phyloP scores from a whole-genome alignment of 2,329 filamentous ascomycete species.

The Madurella fahalii region DNA sequence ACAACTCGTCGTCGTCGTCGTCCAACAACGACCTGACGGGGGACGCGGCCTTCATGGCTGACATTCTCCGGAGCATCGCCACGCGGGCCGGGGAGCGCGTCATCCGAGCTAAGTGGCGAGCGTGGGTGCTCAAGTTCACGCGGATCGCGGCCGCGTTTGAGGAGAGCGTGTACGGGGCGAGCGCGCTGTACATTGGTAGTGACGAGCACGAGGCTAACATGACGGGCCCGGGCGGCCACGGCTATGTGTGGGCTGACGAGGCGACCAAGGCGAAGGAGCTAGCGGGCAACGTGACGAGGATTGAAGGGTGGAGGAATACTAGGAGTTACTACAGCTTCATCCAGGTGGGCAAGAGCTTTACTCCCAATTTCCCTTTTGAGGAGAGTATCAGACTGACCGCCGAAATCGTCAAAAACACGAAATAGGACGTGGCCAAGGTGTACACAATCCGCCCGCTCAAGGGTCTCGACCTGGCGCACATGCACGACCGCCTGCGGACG shows the following conservation, averaged over 20 bases:
- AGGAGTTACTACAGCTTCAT: constrained; percentile 95
- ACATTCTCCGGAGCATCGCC: constrained; percentile 76
- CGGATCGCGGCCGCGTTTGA: constrained; percentile 91
- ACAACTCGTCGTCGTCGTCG: constrained; percentile 34
- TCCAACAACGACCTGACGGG: constrained; percentile 65
- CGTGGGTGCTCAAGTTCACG: constrained; percentile 92
- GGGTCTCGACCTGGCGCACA: constrained; percentile 81
- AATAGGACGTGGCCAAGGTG: constrained; percentile 60
- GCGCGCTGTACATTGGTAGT: constrained; percentile 78
- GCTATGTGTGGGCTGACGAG: constrained; percentile 93
- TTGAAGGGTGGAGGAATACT: constrained; percentile 96
- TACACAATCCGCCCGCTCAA: constrained; percentile 66
- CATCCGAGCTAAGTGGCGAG: constrained; percentile 86
- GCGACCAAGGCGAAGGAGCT: constrained; percentile 76
- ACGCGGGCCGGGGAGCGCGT: constrained; percentile 85
- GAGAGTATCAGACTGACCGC: constrained; percentile 7
- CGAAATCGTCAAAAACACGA: constrained; percentile 27
- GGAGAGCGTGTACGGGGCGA: constrained; percentile 90
- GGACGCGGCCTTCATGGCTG: constrained; percentile 83
- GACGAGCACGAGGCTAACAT: constrained; percentile 62
- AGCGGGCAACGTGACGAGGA: constrained; percentile 83
- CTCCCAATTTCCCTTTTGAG: background rate
- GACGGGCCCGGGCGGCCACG: constrained; percentile 64
- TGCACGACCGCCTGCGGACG: constrained; percentile 84
- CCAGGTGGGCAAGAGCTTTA: constrained; percentile 51